Base-by-base conservation (phyloP, 2,329 filamentous ascomycete genomes). In the Cucurbitaria berberidis region DNA sequence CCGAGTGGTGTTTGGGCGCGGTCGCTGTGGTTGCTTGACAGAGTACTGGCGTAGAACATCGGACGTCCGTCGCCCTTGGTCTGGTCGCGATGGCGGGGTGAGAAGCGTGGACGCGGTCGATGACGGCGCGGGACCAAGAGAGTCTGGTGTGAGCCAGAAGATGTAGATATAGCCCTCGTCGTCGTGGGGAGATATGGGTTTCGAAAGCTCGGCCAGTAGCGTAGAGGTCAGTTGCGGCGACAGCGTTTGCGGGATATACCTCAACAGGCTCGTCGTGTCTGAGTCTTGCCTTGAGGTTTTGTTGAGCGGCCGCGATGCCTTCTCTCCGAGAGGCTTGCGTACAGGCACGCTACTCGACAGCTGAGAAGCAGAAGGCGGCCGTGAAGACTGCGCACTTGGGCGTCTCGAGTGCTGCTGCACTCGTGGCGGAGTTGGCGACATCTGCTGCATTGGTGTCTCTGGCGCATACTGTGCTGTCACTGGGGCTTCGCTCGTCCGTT, bases 101-200 rank as follows among this genome's bases (percentile, higher is more conserved):
- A 38, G 85, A 79, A 74, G 62, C 1, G 58, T 64, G 0, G 66
- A 70, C 2, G 73, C 72, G 1, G 72, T 63, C 5, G 67, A 58
- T 86, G 87, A 30, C 80, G 82, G 78, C 0, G 83, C 74, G 0
- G 81, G 72, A 7, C 84, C 77, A 2, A 81, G 82, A 30, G 84
- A 80, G 27, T 91, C 87, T 9, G 70, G 60, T 0, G 91, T 97
- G 19, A 97, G 82, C 92, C 93, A 97, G 81, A 98, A 99, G 75
- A 99, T 96, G 82, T 99, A 99, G 63, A 99, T 98, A 77, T 95
- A 99, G 32, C 95, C 95, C 43, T 71, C 70, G 63, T 96, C 90
- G 61, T 95, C 90, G 48, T 82, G 79, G 19, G 85, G 79, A 0
- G 91, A 92, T 40, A 93, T 84, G 1, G 81, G 91, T 79, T 84